A percentile compares a stretch with the other conserved stretches of the same genome.
phyloP scores from a whole-genome alignment of 208 protist species.

The Angomonas ambiguus region DNA sequence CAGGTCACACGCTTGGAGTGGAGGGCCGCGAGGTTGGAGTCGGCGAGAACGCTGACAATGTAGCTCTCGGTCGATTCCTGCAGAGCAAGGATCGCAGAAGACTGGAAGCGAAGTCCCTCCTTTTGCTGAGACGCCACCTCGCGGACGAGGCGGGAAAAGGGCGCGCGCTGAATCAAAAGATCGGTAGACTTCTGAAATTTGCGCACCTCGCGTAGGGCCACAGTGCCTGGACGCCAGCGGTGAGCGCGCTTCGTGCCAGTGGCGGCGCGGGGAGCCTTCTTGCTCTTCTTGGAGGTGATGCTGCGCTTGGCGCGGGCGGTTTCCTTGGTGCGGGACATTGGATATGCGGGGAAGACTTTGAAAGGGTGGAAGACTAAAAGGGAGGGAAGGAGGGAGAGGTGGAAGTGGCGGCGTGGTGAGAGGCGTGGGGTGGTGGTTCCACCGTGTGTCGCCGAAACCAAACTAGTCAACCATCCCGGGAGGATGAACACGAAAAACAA shows the following conservation, averaged over 20 bases:
- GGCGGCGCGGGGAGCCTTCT: constrained; percentile 94
- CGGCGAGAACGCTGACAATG: constrained; percentile 88
- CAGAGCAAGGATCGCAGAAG: too few relatives aligned
- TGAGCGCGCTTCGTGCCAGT: constrained; percentile 97
- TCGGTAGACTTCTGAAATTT: constrained; percentile 98
- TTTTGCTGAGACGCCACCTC: too few relatives aligned
- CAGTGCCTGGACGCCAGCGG: constrained; percentile 98
- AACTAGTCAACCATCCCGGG: too few relatives aligned
- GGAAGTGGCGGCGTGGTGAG: too few relatives aligned
- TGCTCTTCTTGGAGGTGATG: constrained; percentile 96
- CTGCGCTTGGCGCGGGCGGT: constrained; percentile 96
- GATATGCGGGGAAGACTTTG: too few relatives aligned
- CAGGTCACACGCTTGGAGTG: constrained; percentile 99
- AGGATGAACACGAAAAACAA: background rate
- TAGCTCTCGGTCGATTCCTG: too few relatives aligned
- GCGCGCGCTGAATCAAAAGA: constrained; percentile 96
- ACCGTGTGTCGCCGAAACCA: too few relatives aligned
- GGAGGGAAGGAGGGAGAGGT: too few relatives aligned
- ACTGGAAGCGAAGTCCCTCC: too few relatives aligned
- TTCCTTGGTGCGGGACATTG: constrained; percentile 98
- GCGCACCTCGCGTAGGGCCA: constrained; percentile 99
- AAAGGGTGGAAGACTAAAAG: too few relatives aligned
- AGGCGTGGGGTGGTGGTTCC: too few relatives aligned
- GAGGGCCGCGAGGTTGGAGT: constrained; percentile 97
- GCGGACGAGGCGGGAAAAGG: too few relatives aligned